Evolutionary conservation across 1,284 basidiomycete genomes (phyloP).

Genomic region (Marasmius oreades): DNA sequence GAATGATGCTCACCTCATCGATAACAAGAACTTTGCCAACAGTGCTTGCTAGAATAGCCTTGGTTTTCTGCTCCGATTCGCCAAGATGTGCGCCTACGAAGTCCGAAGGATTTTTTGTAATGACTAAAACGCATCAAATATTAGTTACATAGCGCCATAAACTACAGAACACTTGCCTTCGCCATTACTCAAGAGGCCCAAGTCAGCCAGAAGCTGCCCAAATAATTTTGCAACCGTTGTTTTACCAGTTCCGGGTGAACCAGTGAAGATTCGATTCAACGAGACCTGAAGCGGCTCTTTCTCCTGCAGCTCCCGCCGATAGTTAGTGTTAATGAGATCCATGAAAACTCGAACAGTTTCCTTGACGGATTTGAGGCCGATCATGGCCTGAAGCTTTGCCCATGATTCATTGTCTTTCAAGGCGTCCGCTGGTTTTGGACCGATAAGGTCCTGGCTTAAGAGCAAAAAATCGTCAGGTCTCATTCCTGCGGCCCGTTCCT

Average conservation of each 20-base stretch:
- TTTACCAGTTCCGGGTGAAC: slow-evolving; percentile 65
- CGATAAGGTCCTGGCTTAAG: slow-evolving; percentile 53
- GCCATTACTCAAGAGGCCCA: slow-evolving; percentile 59
- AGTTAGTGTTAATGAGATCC: slow-evolving; percentile 47
- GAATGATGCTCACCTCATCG: slow-evolving; percentile 47
- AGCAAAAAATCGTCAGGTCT: slow-evolving; percentile 47
- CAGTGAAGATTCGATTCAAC: slow-evolving; percentile 61
- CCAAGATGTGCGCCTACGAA: slow-evolving; percentile 55
- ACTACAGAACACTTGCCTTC: slow-evolving; percentile 44
- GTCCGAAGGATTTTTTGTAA: slow-evolving; percentile 63
- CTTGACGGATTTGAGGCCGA: slow-evolving; percentile 56
- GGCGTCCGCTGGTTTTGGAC: slow-evolving; percentile 54
- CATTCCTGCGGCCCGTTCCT: slow-evolving; percentile 35
- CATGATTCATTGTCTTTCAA: slow-evolving; percentile 43
- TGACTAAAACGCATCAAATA: slow-evolving; percentile 39
- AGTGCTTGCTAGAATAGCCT: slow-evolving; percentile 50
- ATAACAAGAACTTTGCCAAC: slow-evolving; percentile 65
- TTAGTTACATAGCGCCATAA: background rate
- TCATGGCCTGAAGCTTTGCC: slow-evolving; percentile 49
- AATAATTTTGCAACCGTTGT: slow-evolving; percentile 65
- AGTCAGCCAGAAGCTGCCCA: slow-evolving; percentile 54
- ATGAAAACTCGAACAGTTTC: slow-evolving; percentile 47
- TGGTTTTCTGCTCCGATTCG: slow-evolving; percentile 60
- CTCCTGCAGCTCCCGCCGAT: slow-evolving; percentile 54
- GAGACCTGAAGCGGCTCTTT: slow-evolving; percentile 48